Base-by-base conservation (phyloP, 2,329 filamentous ascomycete species). In the Neopestalotiopsis sp. region DNA sequence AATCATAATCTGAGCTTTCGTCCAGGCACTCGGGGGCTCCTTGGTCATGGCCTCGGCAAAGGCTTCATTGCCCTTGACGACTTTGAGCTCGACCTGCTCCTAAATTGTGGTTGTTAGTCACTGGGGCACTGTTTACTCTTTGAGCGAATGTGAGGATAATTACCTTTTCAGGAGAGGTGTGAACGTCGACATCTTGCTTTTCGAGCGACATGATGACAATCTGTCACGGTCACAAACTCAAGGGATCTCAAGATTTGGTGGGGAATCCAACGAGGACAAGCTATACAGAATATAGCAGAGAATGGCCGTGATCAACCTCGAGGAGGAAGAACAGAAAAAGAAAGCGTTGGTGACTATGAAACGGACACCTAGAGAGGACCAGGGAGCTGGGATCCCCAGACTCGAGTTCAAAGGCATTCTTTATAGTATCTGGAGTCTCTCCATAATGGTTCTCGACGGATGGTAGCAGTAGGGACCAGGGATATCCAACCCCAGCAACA, bases 21-120 rank as follows among this genome's bases (percentile, higher is more conserved):
- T 81, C 75, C 79, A 85, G 59, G 82, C 77, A 45, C 72, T 77
- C 30, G 84, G 82, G 9, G 85, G 84, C 73, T 89, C 87, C 77
- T 85, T 84, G 74, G 87, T 74, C 76, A 85, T 81, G 28, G 88
- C 87, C 76, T 89, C 84, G 72, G 85, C 83, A 77, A 84, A 88
- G 64, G 86, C 85, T 72, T 87, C 85, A 71, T 83, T 84, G 70
- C 87, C 87, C 30, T 75, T 80, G 73, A 88, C 80, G 68, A 86
- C 79, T 72, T 83, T 86, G 72, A 82, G 77, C 68, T 76, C 76
- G 30, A 71, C 70, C 61, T 74, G 69, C 71, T 73, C 57, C 59
- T 67, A 20, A 30, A 17, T 13, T 30, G 6, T 17, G 59, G 20
- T 10, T 20, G 65, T 67, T 28, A 67, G 34, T 38, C 38, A 24